Evolutionary conservation across 2,329 filamentous ascomycete genomes (phyloP).

Genomic region (Neonectria faginata): DNA sequence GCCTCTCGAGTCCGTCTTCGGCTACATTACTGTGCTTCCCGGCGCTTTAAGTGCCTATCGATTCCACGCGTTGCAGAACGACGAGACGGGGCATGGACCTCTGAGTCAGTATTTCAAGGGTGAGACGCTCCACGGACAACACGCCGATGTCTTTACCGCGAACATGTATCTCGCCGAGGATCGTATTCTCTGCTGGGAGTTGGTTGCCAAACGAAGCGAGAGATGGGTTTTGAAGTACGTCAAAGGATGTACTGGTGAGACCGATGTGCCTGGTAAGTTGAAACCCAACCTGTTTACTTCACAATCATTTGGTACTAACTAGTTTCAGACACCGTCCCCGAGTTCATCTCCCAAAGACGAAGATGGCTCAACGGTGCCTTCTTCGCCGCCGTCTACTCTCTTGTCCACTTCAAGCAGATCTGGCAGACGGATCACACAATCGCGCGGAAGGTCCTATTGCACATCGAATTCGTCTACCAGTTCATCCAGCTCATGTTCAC

Average conservation of each 20-base stretch:
- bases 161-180: conserved; percentile 96
- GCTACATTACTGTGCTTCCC: conserved; percentile 96
- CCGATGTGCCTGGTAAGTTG: conserved; percentile 89
- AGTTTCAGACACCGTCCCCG: conserved; percentile 83
- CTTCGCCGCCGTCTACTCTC: conserved; percentile 97
- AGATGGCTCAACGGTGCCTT: conserved; percentile 99
- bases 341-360: conserved; percentile 96
- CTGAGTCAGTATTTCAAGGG: conserved; percentile 99
- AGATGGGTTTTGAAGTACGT: conserved; percentile 99
- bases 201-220: conserved; percentile 94
- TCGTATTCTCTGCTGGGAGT: conserved; percentile 91
- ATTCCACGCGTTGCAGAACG: conserved; percentile 96
- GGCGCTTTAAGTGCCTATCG: conserved; percentile 95
- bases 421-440: conserved; percentile 94
- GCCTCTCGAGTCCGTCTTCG: conserved; percentile 95
- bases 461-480: conserved; percentile 96
- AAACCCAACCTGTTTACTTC: neutral
- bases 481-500: conserved; percentile 93
- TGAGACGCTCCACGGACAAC: conserved; percentile 93
- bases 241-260: conserved; percentile 95
- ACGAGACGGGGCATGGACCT: conserved; percentile 93
- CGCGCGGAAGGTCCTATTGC: conserved; percentile 87
- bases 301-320: conserved; percentile 37
- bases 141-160: conserved; percentile 96
- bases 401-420: conserved; percentile 94